Evolutionary conservation across 2,329 filamentous ascomycete genomes (phyloP).

Genomic region (Emergomyces orientalis): DNA sequence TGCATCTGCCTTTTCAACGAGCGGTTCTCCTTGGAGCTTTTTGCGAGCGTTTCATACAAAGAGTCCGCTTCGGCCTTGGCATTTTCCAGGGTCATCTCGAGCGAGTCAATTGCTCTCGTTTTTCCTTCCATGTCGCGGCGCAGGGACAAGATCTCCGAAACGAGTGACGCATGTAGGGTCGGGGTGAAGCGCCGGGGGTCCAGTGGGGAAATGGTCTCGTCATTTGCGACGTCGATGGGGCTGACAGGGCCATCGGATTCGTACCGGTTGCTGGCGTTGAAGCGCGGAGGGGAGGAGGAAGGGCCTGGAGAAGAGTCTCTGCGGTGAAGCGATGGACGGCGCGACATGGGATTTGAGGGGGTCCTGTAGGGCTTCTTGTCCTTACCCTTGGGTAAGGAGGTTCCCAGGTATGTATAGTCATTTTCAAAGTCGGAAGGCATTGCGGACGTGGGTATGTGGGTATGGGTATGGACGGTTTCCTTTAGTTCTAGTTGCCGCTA

Average conservation of each 20-base stretch:
- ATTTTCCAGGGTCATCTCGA: conserved; percentile 66
- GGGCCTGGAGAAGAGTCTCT: conserved; percentile 57
- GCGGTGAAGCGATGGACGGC: conserved; percentile 51
- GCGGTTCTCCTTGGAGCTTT: conserved; percentile 64
- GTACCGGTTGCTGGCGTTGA: conserved; percentile 38
- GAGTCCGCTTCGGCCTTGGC: conserved; percentile 65
- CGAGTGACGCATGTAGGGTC: conserved; percentile 84
- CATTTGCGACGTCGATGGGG: conserved; percentile 28
- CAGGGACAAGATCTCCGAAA: conserved; percentile 83
- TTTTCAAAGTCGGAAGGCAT: conserved; percentile 39
- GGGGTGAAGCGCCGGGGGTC: conserved; percentile 92
- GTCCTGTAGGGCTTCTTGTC: conserved; percentile 66
- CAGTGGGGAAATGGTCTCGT: conserved; percentile 64
- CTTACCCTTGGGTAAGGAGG: conserved; percentile 58
- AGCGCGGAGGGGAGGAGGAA: conserved; percentile 51
- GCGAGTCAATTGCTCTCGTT: conserved; percentile 69
- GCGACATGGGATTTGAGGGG: conserved; percentile 48
- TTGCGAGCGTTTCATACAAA: conserved; percentile 52
- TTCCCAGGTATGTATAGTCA: conserved; percentile 44
- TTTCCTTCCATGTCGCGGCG: conserved; percentile 88
- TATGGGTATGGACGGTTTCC: background rate
- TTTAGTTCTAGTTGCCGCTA: background rate
- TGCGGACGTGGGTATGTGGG: conserved; percentile 2
- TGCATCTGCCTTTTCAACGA: conserved; percentile 77
- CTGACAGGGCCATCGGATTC: conserved; percentile 31